These are phyloP conservation scores for Phlebopus sp. DNA, from an alignment of 1,284 basidiomycete species.

Conservation along the genomic window DNA sequence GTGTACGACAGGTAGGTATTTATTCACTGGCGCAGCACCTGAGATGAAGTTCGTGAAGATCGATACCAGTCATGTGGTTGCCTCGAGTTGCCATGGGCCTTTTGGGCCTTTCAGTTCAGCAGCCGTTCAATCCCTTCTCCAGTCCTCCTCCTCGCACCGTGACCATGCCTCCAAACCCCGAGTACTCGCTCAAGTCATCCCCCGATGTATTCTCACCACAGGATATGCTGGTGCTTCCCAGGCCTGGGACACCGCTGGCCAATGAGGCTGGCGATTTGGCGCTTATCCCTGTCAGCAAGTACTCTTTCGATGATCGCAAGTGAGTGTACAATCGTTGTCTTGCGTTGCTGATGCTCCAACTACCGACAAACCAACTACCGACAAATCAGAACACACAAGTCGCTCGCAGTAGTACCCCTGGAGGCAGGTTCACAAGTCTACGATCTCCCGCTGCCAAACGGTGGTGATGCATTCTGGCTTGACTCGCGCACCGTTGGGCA, in stretches of 20 bases:
- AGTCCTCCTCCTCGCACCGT: constrained; percentile 16
- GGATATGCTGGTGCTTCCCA: constrained; percentile 69
- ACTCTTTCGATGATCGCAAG: constrained; percentile 68
- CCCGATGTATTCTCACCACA: constrained; percentile 63
- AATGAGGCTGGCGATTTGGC: constrained; percentile 66
- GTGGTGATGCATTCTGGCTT: constrained; percentile 77
- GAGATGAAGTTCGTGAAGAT: too few relatives aligned
- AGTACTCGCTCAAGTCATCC: constrained; percentile 57
- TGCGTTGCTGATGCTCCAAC: background rate
- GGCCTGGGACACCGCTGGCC: constrained; percentile 65
- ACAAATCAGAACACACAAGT: constrained; percentile 60
- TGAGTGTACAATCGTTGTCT: constrained; percentile 37
- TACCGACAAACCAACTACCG: too few relatives aligned
- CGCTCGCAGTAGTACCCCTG: constrained; percentile 60
- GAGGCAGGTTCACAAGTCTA: constrained; percentile 47
- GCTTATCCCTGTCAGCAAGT: constrained; percentile 66
- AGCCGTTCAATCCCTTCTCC: constrained; percentile 39
- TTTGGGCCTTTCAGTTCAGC: constrained; percentile 49
- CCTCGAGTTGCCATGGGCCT: too few relatives aligned
- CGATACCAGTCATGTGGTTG: constrained; percentile 42
- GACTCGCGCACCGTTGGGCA: constrained; percentile 65
- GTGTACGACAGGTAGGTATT: too few relatives aligned
- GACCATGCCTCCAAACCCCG: constrained; percentile 31
- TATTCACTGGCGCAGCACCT: too few relatives aligned
- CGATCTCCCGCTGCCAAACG: constrained; percentile 54